A percentile compares a stretch with the other conserved stretches of the same genome.
Conservation (phyloP, 306 rosid genomes). For the Ceratonia siliqua region DNA sequence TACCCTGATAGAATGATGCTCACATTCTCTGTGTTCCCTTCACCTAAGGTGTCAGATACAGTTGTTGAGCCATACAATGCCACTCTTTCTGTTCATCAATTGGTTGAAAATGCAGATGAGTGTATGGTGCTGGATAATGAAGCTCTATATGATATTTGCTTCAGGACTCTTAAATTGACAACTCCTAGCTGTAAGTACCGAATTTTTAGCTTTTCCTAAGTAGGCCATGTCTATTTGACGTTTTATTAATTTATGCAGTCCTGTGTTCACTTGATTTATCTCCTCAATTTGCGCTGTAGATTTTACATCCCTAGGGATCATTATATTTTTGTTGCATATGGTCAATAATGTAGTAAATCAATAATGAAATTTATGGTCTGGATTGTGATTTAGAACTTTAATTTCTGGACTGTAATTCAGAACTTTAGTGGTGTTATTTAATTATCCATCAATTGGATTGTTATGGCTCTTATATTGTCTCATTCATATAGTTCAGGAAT, state of each 20-base stretch:
- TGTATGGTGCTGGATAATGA: constrained; percentile 66
- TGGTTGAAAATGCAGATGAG: constrained; percentile 68
- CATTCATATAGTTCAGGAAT: not conserved
- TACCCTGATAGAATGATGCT: constrained; percentile 68
- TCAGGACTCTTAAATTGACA: constrained; percentile 60
- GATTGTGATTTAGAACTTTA: not conserved
- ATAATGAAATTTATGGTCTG: not conserved
- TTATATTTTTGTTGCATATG: not conserved
- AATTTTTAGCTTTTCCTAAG: not conserved
- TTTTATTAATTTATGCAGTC: not conserved
- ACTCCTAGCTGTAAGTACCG: constrained; percentile 61
- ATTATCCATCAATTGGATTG: not conserved
- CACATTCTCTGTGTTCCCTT: constrained; percentile 59
- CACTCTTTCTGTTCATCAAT: constrained; percentile 62
- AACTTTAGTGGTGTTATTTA: not conserved
- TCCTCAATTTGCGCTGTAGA: not conserved
- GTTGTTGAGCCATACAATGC: constrained; percentile 68
- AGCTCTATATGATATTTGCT: constrained; percentile 61
- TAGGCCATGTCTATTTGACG: not conserved
- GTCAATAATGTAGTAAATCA: not conserved
- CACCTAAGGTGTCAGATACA: constrained; percentile 62
- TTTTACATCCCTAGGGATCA: not conserved
- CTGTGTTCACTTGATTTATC: not conserved
- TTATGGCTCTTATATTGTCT: not conserved
- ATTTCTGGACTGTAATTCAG: not conserved